Conservation (phyloP, 2,329 filamentous ascomycete species). For the Colletotrichum karsti region DNA sequence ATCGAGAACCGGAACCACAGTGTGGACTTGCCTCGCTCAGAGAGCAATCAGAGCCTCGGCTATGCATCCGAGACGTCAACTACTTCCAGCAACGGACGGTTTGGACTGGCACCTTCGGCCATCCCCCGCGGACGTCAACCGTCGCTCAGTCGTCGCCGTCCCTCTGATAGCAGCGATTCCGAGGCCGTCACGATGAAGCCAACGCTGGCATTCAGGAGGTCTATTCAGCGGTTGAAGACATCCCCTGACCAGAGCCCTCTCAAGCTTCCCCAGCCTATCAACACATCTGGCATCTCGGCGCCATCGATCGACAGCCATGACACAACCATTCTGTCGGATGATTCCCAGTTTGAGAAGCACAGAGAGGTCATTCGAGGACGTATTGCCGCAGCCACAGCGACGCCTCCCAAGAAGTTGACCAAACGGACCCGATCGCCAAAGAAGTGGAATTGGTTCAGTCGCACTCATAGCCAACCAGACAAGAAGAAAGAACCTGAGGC, state of each 20-base stretch:
- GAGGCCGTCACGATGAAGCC: constrained; percentile 57
- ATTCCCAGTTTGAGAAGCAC: constrained; percentile 56
- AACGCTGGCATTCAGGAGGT: constrained; percentile 63
- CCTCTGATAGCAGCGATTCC: constrained; percentile 66
- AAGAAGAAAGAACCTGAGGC: constrained; percentile 48
- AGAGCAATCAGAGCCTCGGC: constrained; percentile 58
- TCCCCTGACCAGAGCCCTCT: constrained; percentile 51
- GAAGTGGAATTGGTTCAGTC: constrained; percentile 71
- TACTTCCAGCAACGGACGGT: constrained; percentile 47
- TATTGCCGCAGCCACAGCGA: constrained; percentile 35
- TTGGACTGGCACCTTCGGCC: constrained; percentile 64
- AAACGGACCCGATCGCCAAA: constrained; percentile 64
- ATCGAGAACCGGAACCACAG: constrained; percentile 67
- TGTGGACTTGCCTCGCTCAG: constrained; percentile 55
- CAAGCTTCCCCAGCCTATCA: constrained; percentile 62
- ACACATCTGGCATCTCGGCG: constrained; percentile 51
- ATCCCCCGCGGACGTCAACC: constrained; percentile 48
- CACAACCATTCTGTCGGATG: constrained; percentile 65
- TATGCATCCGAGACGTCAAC: constrained; percentile 50
- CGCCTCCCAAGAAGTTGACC: constrained; percentile 60
- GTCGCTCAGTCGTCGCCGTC: constrained; percentile 44
- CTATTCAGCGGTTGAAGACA: constrained; percentile 59
- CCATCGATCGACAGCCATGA: constrained; percentile 66
- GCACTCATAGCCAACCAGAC: constrained; percentile 54
- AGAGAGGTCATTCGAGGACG: constrained; percentile 43